These are phyloP conservation scores for Filobasidium wieringae DNA, from an alignment of 768 basidiomycete species.

Conservation along the genomic window DNA sequence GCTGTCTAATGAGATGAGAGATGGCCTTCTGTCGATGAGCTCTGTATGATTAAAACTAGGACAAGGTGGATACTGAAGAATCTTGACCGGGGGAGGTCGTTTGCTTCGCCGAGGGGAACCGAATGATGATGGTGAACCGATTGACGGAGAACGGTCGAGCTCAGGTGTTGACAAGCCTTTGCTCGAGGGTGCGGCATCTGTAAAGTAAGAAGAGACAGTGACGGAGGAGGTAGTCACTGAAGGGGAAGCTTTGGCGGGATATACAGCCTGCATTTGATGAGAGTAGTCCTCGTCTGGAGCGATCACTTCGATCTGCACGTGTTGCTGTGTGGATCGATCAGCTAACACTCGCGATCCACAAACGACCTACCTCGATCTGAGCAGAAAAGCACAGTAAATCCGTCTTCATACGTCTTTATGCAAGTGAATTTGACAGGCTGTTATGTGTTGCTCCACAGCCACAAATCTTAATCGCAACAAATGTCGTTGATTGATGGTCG, in stretches of 20 bases:
- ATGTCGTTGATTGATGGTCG: too few species aligned
- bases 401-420: too few species aligned
- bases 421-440: too few species aligned
- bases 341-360: too few species aligned
- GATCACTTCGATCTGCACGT: too few species aligned
- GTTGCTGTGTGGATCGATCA: too few species aligned
- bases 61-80: background rate
- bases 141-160: background rate
- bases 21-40: background rate
- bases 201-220: background rate
- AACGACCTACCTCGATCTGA: too few species aligned
- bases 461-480: too few species aligned
- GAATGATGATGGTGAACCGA: background rate
- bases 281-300: too few species aligned
- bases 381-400: too few species aligned
- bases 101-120: background rate
- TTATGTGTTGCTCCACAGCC: too few species aligned
- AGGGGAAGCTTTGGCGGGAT: background rate
- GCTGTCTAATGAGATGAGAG: background rate
- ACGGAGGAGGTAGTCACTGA: background rate
- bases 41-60: background rate
- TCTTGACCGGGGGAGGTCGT: background rate
- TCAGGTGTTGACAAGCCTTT: background rate
- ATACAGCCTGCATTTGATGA: too few species aligned
- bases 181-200: background rate